phyloP scores from a whole-genome alignment of 139 green algal species.

The Micractinium sp. region DNA sequence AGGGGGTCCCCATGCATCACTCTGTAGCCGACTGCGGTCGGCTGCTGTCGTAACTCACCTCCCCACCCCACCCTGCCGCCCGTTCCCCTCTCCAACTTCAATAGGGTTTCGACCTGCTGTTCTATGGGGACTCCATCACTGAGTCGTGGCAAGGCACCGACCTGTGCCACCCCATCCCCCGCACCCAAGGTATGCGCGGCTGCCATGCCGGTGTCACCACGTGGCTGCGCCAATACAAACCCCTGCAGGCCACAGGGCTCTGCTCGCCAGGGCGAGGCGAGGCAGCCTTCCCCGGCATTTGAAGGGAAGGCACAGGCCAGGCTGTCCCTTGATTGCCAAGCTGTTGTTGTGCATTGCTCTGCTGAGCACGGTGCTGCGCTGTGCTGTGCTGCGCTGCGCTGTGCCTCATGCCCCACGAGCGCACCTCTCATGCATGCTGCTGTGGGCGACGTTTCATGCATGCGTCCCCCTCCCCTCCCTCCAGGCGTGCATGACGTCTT shows the following conservation, averaged over 20 bases:
- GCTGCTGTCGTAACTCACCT: neutral
- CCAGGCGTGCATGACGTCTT: slow-evolving; percentile 35
- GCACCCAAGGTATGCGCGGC: neutral
- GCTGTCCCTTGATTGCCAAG: no score
- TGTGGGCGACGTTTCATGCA: no score
- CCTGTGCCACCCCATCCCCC: neutral
- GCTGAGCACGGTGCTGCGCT: no score
- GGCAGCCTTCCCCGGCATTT: no score
- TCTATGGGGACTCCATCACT: slow-evolving; percentile 55
- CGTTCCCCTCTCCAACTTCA: no score
- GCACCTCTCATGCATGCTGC: neutral
- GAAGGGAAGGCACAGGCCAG: no score
- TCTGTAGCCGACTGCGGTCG: no score
- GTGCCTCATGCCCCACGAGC: neutral
- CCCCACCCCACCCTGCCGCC: neutral
- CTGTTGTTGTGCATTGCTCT: no score
- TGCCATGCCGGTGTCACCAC: no score
- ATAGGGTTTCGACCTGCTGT: slow-evolving; percentile 22
- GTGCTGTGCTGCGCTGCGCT: neutral
- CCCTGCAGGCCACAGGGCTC: no score
- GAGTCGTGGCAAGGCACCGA: slow-evolving; percentile 50
- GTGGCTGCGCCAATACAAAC: no score
- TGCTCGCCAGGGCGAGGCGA: no score
- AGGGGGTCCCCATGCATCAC: neutral
- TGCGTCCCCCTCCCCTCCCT: neutral